Conservation (phyloP, 1,139 yeast species). For the Wickerhamomyces sp. region DNA sequence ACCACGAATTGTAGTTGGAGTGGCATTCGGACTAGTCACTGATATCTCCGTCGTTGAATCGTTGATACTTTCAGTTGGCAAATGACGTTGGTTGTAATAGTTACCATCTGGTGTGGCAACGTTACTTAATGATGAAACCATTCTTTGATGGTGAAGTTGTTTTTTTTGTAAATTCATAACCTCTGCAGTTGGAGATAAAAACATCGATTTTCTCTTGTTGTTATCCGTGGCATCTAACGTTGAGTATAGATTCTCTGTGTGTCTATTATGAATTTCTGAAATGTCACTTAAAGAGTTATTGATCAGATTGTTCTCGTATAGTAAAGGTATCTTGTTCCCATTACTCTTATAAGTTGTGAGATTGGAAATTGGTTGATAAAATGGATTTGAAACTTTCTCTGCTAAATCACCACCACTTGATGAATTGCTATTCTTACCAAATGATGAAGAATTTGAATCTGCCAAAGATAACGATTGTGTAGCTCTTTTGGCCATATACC, state of each 20-base stretch:
- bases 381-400: slow-evolving; percentile 13
- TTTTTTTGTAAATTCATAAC: slow-evolving; percentile 42
- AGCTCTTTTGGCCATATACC: slow-evolving; percentile 16
- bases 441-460: slow-evolving; percentile 11
- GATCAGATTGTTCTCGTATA: slow-evolving; percentile 12
- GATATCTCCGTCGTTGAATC: slow-evolving; percentile 2
- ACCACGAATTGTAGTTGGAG: slow-evolving; percentile 7
- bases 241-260: slow-evolving; percentile 10
- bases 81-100: neutral
- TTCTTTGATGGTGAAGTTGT: slow-evolving; percentile 15
- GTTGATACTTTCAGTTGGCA: slow-evolving; percentile 11
- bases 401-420: slow-evolving; percentile 10
- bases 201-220: slow-evolving; percentile 36
- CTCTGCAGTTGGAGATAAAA: slow-evolving; percentile 77
- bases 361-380: slow-evolving; percentile 4
- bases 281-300: slow-evolving; percentile 9
- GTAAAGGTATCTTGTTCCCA: slow-evolving; percentile 17
- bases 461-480: slow-evolving; percentile 9
- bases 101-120: slow-evolving; percentile 4
- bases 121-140: slow-evolving; percentile 12
- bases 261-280: slow-evolving; percentile 3
- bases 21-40: too few species aligned
- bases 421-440: slow-evolving; percentile 2
- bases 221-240: slow-evolving; percentile 10
- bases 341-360: slow-evolving; percentile 7